phyloP scores from a whole-genome alignment of 2,329 filamentous ascomycete genomes.

The Pseudocercospora fuligena region DNA sequence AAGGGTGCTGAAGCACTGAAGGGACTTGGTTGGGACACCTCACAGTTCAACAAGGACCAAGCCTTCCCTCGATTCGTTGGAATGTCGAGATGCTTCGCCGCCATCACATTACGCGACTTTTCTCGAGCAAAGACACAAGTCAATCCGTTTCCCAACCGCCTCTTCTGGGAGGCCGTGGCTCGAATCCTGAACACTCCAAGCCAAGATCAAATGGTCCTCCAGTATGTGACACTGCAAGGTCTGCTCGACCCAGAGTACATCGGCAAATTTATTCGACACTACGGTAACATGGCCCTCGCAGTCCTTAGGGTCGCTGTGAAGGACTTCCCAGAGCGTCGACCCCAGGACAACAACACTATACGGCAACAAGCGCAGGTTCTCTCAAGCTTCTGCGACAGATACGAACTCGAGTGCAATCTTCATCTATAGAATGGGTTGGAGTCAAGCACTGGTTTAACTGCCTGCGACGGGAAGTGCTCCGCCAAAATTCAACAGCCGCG shows the following conservation, averaged over 20 bases:
- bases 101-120: slow-evolving; percentile 83
- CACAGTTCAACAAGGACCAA: background rate
- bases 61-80: slow-evolving; percentile 13
- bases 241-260: slow-evolving; percentile 65
- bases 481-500: background rate
- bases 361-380: background rate
- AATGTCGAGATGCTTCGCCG: slow-evolving; percentile 68
- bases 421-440: background rate
- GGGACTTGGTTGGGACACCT: slow-evolving; percentile 1
- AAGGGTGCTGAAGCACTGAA: slow-evolving; percentile 46
- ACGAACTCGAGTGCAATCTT: slow-evolving; percentile 16
- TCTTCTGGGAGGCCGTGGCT: slow-evolving; percentile 83
- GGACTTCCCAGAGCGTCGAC: slow-evolving; percentile 16
- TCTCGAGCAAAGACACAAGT: slow-evolving; percentile 59
- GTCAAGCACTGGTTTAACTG: background rate
- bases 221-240: slow-evolving; percentile 56
- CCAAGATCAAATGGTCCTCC: slow-evolving; percentile 52
- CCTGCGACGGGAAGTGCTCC: background rate
- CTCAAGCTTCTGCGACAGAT: slow-evolving; percentile 2
- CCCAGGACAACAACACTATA: background rate
- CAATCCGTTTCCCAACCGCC: slow-evolving; percentile 76
- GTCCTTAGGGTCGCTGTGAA: slow-evolving; percentile 14
- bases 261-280: slow-evolving; percentile 68
- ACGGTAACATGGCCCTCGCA: slow-evolving; percentile 20
- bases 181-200: slow-evolving; percentile 76